phyloP scores from a whole-genome alignment of 352 stramenopile genomes.

The Pythium plurisporium region DNA sequence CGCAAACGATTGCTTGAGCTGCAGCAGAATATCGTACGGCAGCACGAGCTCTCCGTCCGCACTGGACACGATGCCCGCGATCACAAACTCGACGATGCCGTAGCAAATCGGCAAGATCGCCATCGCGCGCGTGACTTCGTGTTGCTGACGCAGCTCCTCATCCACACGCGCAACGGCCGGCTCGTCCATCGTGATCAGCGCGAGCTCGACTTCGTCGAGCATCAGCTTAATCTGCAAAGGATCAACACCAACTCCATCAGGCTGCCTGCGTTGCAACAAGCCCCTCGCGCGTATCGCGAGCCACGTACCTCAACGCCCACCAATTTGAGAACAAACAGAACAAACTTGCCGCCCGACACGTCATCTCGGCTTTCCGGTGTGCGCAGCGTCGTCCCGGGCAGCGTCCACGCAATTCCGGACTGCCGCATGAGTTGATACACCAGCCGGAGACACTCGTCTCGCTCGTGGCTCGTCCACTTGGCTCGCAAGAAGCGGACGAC shows the following conservation, averaged over 20 bases:
- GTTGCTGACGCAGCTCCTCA: constrained; percentile 38
- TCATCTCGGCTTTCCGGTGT: constrained; percentile 43
- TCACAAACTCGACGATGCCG: constrained; percentile 66
- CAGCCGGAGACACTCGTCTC: constrained; percentile 55
- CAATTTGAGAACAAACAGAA: constrained; percentile 72
- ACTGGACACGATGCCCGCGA: constrained; percentile 55
- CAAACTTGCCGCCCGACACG: constrained; percentile 64
- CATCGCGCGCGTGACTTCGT: constrained; percentile 52
- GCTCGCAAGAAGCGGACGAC: constrained; percentile 57
- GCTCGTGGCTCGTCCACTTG: constrained; percentile 72
- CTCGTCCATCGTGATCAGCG: constrained; percentile 66
- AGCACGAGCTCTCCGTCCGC: constrained; percentile 39
- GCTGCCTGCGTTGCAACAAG: too few species aligned
- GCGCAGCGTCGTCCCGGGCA: constrained; percentile 49
- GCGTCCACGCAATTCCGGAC: constrained; percentile 54
- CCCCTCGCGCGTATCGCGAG: background rate
- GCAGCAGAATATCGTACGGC: constrained; percentile 62
- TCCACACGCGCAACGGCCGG: constrained; percentile 38
- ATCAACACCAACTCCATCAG: background rate
- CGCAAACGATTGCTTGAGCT: constrained; percentile 70
- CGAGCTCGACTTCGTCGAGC: constrained; percentile 76
- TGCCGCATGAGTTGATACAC: constrained; percentile 62
- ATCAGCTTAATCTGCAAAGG: constrained; percentile 74
- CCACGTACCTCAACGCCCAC: constrained; percentile 65
- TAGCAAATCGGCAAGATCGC: constrained; percentile 73